Evolutionary conservation across 345 rosid species (phyloP).

Genomic region (Eucalyptus virginea): DNA sequence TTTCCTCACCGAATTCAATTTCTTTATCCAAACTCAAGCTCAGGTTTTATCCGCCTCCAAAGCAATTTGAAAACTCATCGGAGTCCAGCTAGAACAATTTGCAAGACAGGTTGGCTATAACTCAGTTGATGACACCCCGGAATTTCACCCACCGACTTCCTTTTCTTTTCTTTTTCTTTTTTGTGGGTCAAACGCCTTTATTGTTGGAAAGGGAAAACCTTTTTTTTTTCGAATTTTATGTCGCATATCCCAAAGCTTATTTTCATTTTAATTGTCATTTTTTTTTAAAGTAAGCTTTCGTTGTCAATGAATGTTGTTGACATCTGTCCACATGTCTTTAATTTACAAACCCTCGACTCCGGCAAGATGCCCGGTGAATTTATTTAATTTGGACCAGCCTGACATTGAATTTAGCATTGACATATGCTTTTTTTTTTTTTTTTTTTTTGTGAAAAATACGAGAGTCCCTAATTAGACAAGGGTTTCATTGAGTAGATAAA

Average conservation of each 20-base stretch:
- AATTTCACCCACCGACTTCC: not conserved
- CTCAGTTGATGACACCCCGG: not conserved
- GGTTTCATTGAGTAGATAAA: not conserved
- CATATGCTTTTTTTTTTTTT: not conserved
- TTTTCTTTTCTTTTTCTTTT: too few relatives aligned
- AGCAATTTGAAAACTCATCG: not conserved
- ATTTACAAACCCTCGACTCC: not conserved
- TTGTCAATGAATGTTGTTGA: not conserved
- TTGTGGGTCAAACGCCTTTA: not conserved
- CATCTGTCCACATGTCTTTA: not conserved
- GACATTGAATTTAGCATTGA: not conserved
- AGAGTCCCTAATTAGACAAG: not conserved
- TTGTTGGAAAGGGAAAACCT: not conserved
- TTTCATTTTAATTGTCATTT: not conserved
- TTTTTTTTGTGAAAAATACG: not conserved
- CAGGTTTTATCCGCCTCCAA: not conserved
- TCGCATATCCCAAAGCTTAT: not conserved
- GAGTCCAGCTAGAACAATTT: not conserved
- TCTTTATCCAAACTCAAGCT: not conserved
- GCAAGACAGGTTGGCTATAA: not conserved
- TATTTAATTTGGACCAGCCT: not conserved
- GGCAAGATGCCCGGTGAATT: not conserved
- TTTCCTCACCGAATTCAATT: not conserved
- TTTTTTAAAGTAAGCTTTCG: not conserved
- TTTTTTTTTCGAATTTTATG: not conserved